Conservation (phyloP, 2,329 filamentous ascomycete species). For the Chaetomiaceae sp. region DNA sequence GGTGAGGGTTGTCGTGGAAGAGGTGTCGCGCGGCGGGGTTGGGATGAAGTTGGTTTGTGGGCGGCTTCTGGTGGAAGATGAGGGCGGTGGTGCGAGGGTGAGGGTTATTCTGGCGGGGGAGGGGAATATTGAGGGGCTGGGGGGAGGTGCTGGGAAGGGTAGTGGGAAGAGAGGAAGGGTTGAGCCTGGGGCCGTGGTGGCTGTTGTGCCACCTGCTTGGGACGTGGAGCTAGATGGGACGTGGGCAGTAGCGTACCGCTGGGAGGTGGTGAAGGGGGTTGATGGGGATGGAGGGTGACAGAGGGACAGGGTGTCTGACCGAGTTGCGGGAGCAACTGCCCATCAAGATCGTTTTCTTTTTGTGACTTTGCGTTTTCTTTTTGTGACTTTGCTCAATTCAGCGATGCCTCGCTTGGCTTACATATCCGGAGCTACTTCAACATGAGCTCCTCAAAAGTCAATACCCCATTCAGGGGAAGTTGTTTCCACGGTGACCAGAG, state of each 20-base stretch:
- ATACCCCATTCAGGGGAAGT: neutral
- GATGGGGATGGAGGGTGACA: neutral
- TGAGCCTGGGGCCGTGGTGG: constrained; percentile 28
- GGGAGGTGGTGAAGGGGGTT: constrained; percentile 25
- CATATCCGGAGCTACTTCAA: too few species aligned
- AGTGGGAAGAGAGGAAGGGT: constrained; percentile 29
- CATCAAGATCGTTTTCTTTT: too few species aligned
- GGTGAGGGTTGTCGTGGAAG: constrained; percentile 13
- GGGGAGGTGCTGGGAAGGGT: constrained; percentile 18
- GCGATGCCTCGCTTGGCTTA: too few species aligned
- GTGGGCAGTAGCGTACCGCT: constrained; percentile 38
- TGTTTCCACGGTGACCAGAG: neutral
- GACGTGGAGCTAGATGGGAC: constrained; percentile 32
- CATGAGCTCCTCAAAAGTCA: too few species aligned
- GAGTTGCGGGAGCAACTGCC: too few species aligned
- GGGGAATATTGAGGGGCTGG: constrained; percentile 12
- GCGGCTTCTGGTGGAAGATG: neutral
- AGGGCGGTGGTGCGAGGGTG: neutral
- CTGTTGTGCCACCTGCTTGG: constrained; percentile 36
- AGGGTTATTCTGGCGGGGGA: constrained; percentile 12
- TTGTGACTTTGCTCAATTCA: too few species aligned
- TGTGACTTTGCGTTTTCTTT: too few species aligned
- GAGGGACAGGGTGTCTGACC: too few species aligned
- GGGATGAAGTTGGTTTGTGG: constrained; percentile 31
- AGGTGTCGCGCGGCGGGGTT: constrained; percentile 20